Base-by-base conservation (phyloP, 2,329 filamentous ascomycete genomes). In the Xylariaceae sp. region DNA sequence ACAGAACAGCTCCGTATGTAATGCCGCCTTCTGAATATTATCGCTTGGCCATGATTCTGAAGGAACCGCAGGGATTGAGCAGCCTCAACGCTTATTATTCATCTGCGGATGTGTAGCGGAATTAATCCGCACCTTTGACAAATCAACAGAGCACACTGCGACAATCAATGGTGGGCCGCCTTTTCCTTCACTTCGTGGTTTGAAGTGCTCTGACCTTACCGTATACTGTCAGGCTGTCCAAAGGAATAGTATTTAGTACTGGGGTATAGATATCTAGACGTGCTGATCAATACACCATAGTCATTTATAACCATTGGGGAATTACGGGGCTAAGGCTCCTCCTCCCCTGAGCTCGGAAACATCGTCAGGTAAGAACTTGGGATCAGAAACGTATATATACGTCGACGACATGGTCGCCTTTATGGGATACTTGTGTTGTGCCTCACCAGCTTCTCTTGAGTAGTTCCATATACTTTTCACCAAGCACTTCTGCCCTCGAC, bases 101-200 rank as follows among this genome's bases (percentile, higher is more conserved):
- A 50, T 50, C 30, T 32, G 27, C 32, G 18, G 18, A 21, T 8
- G 18, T 13, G 32, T 3, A n/a, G 11, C 39, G 48, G 48, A 39
- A 44, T 32, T 20, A 30, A 11, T 44, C 48, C 40, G 48, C 33
- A 24, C 40, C 36, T 18, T 30, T 50, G 40, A 44, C 40, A 32
- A 50, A 44, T 18, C 39, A 42, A 8, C 29, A 15, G 30, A 23
- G 9, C 23, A 39, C 13, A 23, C 23, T 47, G 8, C n/a, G 21
- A 9, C 7, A 23, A 18, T 33, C n/a, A n/a, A n/a, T n/a, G n/a
- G n/a, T n/a, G n/a, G n/a, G n/a, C n/a, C n/a, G n/a, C n/a, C n/a
- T n/a, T n/a, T n/a, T n/a, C n/a, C n/a, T n/a, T n/a, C n/a, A n/a
- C n/a, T n/a, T n/a, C n/a, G n/a, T n/a, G n/a, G n/a, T n/a, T n/a